Evolutionary conservation across 169 alveolate genomes (phyloP), one percentile per base, ranked within the genome.

Genomic region (Besnoitia besnoiti): DNA sequence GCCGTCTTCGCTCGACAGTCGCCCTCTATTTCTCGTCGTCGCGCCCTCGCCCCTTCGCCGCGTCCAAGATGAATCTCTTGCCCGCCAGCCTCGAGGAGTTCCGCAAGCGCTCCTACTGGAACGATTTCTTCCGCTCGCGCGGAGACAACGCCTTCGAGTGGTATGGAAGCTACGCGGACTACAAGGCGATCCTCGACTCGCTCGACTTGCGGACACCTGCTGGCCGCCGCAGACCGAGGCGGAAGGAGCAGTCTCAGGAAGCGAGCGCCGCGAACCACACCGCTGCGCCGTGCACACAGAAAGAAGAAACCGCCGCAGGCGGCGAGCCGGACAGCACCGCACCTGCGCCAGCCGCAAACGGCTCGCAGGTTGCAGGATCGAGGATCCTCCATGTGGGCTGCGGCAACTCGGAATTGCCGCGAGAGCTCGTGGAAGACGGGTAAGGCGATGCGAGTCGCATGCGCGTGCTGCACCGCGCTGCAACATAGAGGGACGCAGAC

Each of bases 381-480:
- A 8, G 80, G 24, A 67, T 67, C 44, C 80, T 67, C 42, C 80
- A 67, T 42, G 80, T 67, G 24, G 80, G 80, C 2, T 67, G 80
- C 44, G 80, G 80, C 19, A 35, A 67, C 80, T 67, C 80, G 21
- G 80, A 67, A 42, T 42, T 67, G 12, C 21, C 80, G 47, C 44
- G 21, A 30, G 47, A 35, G 44, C 80, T 67, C 46, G 44, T 35
- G 80, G 47, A 35, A 5, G 44, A 35, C 80, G 80, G 80, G 80
- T 67, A n/a, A n/a, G 80, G 3, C n/a, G 12, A 5, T n/a, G n/a
- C n/a, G n/a, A n/a, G n/a, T n/a, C n/a, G n/a, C n/a, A n/a, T n/a
- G n/a, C n/a, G n/a, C n/a, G n/a, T n/a, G n/a, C n/a, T n/a, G n/a
- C n/a, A n/a, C n/a, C n/a, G n/a, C n/a, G n/a, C n/a, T n/a, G n/a